Evolutionary conservation across 2,329 filamentous ascomycete genomes (phyloP), one percentile per base, ranked within the genome.

Genomic region (Colletotrichum phormii): DNA sequence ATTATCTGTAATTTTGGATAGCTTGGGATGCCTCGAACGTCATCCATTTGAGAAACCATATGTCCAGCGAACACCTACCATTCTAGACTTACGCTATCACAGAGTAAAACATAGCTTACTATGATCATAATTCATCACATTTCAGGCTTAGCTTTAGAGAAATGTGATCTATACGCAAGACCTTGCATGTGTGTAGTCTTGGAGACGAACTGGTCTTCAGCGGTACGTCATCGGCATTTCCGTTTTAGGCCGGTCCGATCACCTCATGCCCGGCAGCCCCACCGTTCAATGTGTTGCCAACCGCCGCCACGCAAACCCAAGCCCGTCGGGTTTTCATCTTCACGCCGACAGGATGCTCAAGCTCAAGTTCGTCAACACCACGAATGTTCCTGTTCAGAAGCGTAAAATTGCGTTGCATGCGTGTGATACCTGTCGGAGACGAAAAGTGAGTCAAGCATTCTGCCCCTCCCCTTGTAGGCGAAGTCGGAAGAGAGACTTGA

Each of bases 291-390:
- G 13, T 37, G 26, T 53, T n/a, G 24, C n/a, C n/a, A 15, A 54
- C 51, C 29, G n/a, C 33, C 46, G 46, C 4, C 61, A 31, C 29
- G 13, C n/a, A 29, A 64, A 37, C 31, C 22, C 61, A 55, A 42
- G 24, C 46, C 37, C 24, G 62, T 42, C 33, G 33, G 62, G 62
- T 13, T 22, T 42, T 54, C 26, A 49, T 24, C 54, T n/a, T 51
- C 53, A 68, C 31, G 24, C n/a, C 49, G 53, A 37, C 55, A 42
- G 37, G 7, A 75, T 75, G 74, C 60, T 75, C 29, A 75, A 70
- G 59, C 63, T 75, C 24, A 75, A 70, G 57, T 75, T 75, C 62
- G 71, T 75, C 57, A 75, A 75, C 57, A 74, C 69, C 0, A 75
- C 74, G 9, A 71, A 71, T 13, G 54, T 57, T 6, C 73, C 58